These are phyloP conservation scores for Dimargaris xerosporica DNA, from an alignment of 192 early-diverging fungal genomes.

Conservation along the genomic window DNA sequence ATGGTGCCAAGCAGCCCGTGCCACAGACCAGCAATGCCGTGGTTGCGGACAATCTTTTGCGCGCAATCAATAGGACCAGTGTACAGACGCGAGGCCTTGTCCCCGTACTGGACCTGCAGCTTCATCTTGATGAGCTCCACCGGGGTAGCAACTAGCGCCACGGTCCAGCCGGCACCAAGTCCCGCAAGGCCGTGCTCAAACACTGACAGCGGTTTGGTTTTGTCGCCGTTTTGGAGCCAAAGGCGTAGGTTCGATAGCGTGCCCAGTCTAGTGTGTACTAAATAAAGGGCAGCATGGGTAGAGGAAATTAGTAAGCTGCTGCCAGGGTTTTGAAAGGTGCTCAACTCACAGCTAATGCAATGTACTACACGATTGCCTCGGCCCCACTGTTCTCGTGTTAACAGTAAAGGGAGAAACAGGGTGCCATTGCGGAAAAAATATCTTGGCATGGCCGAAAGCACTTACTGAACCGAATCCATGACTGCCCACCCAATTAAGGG, in stretches of 20 bases:
- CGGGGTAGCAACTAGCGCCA: conserved; percentile 66
- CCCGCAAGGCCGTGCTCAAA: conserved; percentile 59
- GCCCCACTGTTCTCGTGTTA: no score
- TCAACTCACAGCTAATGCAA: not conserved
- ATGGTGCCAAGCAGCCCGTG: conserved; percentile 74
- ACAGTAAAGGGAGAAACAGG: no score
- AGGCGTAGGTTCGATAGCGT: conserved; percentile 70
- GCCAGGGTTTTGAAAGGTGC: not conserved
- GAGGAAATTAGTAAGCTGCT: not conserved
- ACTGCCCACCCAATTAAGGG: conserved; percentile 82
- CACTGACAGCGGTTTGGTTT: conserved; percentile 35
- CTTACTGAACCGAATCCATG: conserved; percentile 51
- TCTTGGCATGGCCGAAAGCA: not conserved
- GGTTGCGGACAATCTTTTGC: conserved; percentile 49
- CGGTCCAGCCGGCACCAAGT: conserved; percentile 52
- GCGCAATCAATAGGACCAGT: conserved; percentile 76
- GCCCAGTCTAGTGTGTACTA: conserved; percentile 40
- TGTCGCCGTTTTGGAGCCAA: conserved; percentile 45
- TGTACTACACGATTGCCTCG: no score
- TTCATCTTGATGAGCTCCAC: conserved; percentile 59
- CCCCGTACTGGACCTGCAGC: conserved; percentile 61
- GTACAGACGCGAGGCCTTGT: conserved; percentile 50
- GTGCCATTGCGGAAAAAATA: not conserved
- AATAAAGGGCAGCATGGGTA: not conserved
- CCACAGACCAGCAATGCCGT: conserved; percentile 70